Evolutionary conservation across 164 flowering plant species (phyloP).

Genomic region (Saururus chinensis): DNA sequence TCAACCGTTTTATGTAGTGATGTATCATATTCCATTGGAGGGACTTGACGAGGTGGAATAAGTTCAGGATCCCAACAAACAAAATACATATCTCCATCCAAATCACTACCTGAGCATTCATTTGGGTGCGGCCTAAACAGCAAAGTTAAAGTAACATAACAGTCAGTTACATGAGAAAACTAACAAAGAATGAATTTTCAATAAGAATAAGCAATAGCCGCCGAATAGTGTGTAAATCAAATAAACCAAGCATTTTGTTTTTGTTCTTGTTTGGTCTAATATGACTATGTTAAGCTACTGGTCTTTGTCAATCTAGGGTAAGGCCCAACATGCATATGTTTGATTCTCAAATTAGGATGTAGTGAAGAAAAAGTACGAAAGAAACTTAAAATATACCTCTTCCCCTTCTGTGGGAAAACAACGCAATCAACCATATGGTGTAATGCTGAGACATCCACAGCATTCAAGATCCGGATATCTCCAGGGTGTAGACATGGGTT

Average conservation of each 20-base stretch:
- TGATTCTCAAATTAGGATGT: not conserved
- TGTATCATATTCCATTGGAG: conserved; percentile 70
- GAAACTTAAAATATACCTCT: conserved; percentile 21
- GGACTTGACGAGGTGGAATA: conserved; percentile 44
- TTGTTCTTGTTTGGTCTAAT: not conserved
- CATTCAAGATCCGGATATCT: conserved; percentile 68
- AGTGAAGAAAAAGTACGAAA: not conserved
- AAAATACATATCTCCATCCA: conserved; percentile 87
- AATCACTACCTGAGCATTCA: conserved; percentile 96
- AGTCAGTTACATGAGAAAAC: not conserved
- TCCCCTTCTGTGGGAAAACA: conserved; percentile 86
- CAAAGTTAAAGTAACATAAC: not conserved
- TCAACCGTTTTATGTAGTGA: conserved; percentile 33
- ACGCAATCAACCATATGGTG: conserved; percentile 89
- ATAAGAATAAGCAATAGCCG: not conserved
- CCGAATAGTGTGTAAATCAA: not conserved
- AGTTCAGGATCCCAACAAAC: conserved; percentile 76
- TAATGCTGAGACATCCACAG: conserved; percentile 62
- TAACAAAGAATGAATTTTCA: not conserved
- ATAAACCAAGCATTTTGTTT: no score
- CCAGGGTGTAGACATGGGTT: conserved; percentile 97
- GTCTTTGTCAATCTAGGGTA: not conserved
- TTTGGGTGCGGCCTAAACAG: conserved; percentile 76
- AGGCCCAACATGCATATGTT: not conserved
- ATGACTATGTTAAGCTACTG: not conserved